These are phyloP conservation scores for Hypomyces perniciosus DNA, from an alignment of 2,329 filamentous ascomycete species.

Conservation along the genomic window DNA sequence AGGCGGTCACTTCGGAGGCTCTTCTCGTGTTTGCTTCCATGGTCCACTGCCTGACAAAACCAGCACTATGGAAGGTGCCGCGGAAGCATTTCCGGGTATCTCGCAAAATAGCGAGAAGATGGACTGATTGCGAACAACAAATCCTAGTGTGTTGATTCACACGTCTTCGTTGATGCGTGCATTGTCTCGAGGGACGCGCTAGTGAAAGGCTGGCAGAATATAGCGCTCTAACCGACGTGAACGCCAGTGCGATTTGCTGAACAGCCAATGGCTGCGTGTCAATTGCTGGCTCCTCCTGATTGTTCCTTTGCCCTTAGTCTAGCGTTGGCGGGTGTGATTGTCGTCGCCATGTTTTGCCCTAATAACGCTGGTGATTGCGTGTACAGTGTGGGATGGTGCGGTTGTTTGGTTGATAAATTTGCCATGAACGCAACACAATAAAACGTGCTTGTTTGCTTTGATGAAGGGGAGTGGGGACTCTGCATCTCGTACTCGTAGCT, in stretches of 20 bases:
- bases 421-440: background rate
- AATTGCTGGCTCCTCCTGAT: background rate
- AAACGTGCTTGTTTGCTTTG: background rate
- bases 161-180: background rate
- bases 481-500: background rate
- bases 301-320: too few relatives aligned
- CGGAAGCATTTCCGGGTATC: too few relatives aligned
- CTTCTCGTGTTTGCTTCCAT: too few relatives aligned
- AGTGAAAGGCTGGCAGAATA: background rate
- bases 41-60: too few relatives aligned
- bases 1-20: too few relatives aligned
- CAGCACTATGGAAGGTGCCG: too few relatives aligned
- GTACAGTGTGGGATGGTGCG: background rate
- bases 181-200: background rate
- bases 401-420: background rate
- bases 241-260: background rate
- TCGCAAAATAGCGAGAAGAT: too few relatives aligned
- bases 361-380: background rate
- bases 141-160: background rate
- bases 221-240: background rate
- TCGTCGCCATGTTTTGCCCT: background rate
- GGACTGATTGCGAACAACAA: too few relatives aligned
- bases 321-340: background rate
- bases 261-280: background rate
- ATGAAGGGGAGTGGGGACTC: background rate